phyloP scores from a whole-genome alignment of 2,329 filamentous ascomycete genomes.

The Talaromyces funiculosus region DNA sequence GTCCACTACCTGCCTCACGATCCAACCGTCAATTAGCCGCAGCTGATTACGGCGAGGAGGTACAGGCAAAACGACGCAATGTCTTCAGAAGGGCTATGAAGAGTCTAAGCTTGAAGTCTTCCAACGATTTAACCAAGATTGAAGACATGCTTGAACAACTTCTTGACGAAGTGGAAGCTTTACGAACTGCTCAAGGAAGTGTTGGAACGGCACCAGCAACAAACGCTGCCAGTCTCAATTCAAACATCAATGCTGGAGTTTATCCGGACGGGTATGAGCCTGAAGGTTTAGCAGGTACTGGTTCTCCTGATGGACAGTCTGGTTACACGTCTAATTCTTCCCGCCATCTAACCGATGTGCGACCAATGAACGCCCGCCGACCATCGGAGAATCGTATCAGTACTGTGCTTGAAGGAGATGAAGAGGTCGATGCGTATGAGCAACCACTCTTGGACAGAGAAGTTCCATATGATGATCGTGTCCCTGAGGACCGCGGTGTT shows the following conservation, averaged over 20 bases:
- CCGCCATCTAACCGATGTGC: conserved; percentile 27
- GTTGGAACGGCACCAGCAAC: conserved; percentile 19
- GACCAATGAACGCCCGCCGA: conserved; percentile 46
- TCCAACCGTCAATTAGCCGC: conserved; percentile 46
- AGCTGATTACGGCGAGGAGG: conserved; percentile 51
- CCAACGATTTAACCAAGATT: conserved; percentile 80
- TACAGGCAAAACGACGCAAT: conserved; percentile 75
- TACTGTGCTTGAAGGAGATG: conserved; percentile 78
- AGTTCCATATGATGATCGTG: conserved; percentile 54
- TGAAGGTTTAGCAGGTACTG: conserved; percentile 71
- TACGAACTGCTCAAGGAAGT: conserved; percentile 54
- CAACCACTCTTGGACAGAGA: conserved; percentile 49
- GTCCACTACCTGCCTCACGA: conserved; percentile 69
- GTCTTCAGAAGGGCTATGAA: conserved; percentile 93
- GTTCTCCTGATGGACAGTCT: conserved; percentile 68
- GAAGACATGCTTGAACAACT: conserved; percentile 90
- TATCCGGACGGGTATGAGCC: conserved; percentile 76
- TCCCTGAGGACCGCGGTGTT: conserved; percentile 39
- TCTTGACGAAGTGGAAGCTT: conserved; percentile 80
- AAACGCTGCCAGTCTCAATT: conserved; percentile 52
- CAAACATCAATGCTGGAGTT: conserved; percentile 58
- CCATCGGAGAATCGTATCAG: conserved; percentile 75
- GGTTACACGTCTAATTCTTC: conserved; percentile 62
- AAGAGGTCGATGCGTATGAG: conserved; percentile 57
- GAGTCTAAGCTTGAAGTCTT: conserved; percentile 79